A percentile compares a stretch with the other conserved stretches of the same genome.
Evolutionary conservation across 2,329 filamentous ascomycete genomes (phyloP).

Genomic region (Xylariomycetidae sp.): DNA sequence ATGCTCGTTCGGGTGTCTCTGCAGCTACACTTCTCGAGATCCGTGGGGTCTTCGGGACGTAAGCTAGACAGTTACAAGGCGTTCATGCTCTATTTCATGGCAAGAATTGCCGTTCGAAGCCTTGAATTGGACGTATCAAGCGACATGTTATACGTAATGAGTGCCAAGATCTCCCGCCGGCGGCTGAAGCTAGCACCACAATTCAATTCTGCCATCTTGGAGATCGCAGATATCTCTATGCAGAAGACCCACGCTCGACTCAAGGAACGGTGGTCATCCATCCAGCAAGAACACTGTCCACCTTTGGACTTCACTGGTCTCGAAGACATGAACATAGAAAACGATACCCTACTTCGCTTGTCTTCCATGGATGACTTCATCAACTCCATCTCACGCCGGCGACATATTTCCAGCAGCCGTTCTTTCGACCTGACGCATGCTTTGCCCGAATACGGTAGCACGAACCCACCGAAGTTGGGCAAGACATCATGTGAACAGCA

Average conservation of each 20-base stretch:
- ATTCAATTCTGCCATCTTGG: constrained; percentile 1
- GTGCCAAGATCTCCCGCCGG: constrained; percentile 38
- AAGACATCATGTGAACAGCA: background rate
- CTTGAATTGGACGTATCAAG: constrained; percentile 10
- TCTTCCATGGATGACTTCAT: no score
- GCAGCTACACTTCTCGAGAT: constrained; percentile 30
- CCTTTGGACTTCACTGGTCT: no score
- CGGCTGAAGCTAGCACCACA: constrained; percentile 34
- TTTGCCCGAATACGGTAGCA: no score
- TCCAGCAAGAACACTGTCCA: no score
- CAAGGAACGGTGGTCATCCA: no score
- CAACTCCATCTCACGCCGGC: no score
- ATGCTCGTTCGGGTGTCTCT: constrained; percentile 48
- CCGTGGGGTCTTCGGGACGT: background rate
- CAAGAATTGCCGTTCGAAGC: constrained; percentile 32
- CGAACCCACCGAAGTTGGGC: no score
- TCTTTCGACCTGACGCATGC: no score
- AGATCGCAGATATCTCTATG: constrained; percentile 3
- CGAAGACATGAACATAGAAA: no score
- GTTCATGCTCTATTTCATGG: constrained; percentile 44
- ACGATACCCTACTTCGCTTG: no score
- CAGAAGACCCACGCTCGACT: constrained; percentile 3
- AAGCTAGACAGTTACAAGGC: constrained; percentile 38
- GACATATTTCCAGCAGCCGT: no score
- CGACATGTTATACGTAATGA: constrained; percentile 34